Evolutionary conservation across 371 early-diverging fungal species (phyloP).

Genomic region (Cokeromyces recurvatus): DNA sequence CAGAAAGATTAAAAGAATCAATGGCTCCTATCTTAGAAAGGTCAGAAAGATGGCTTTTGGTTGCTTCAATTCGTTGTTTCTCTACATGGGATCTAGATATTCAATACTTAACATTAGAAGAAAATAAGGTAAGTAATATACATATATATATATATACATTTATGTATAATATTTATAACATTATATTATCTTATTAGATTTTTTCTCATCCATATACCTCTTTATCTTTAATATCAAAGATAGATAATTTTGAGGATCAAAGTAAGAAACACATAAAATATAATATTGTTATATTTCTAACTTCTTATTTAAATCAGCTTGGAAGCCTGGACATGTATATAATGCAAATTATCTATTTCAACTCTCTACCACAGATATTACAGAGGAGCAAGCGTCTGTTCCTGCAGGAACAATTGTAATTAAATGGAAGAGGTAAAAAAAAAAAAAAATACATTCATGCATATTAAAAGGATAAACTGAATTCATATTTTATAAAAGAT

Average conservation of each 20-base stretch:
- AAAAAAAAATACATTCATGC: not conserved
- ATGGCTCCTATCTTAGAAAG: conserved; percentile 26
- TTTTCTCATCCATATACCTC: conserved; percentile 6
- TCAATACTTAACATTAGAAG: conserved; percentile 26
- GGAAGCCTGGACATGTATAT: conserved; percentile 41
- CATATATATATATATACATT: too few species aligned
- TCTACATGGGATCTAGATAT: conserved; percentile 49
- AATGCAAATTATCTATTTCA: conserved; percentile 36
- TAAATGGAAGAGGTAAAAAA: conserved; percentile 39
- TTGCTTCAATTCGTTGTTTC: conserved; percentile 36
- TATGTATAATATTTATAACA: not conserved
- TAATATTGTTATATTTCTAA: not conserved
- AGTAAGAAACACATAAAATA: conserved; percentile 19
- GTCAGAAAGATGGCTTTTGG: conserved; percentile 36
- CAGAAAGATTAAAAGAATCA: conserved; percentile 17
- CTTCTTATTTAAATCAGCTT: conserved; percentile 10
- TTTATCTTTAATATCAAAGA: conserved; percentile 18
- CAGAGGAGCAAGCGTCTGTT: conserved; percentile 24
- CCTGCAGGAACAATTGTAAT: conserved; percentile 34
- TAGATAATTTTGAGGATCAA: conserved; percentile 19
- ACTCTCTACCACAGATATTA: conserved; percentile 29
- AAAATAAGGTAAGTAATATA: conserved; percentile 21
- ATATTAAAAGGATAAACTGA: not conserved
- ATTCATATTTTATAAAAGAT: conserved; percentile 8
- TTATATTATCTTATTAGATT: not conserved